Evolutionary conservation across 768 basidiomycete species (phyloP).

Genomic region (Mycena floridula): DNA sequence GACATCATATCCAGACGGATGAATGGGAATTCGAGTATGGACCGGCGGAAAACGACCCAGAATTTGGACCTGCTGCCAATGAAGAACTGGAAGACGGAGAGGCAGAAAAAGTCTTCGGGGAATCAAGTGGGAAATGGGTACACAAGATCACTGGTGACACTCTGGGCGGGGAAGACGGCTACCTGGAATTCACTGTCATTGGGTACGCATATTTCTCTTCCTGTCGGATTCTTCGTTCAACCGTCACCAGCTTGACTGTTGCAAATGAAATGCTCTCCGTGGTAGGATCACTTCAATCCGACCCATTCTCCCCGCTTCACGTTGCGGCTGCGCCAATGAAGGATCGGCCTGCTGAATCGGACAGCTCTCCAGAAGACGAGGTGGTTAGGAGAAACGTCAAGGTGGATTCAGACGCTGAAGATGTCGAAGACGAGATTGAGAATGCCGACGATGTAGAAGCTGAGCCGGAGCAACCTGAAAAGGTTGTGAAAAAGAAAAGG

Average conservation of each 20-base stretch:
- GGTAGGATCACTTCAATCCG: conserved; percentile 72
- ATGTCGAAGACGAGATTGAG: conserved; percentile 7
- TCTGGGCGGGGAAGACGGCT: conserved; percentile 63
- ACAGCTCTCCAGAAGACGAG: conserved; percentile 14
- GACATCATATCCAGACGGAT: conserved; percentile 79
- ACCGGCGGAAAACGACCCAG: conserved; percentile 74
- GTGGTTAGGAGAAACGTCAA: neutral
- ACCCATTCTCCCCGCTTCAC: conserved; percentile 68
- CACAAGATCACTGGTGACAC: conserved; percentile 60
- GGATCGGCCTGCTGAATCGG: conserved; percentile 9
- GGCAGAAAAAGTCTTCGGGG: conserved; percentile 29
- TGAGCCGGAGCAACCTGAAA: too few relatives aligned
- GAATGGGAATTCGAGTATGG: conserved; percentile 86
- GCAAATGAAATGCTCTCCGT: conserved; percentile 93
- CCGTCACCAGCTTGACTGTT: conserved; percentile 59
- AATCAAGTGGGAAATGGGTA: conserved; percentile 75
- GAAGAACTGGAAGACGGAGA: conserved; percentile 19
- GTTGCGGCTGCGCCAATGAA: conserved; percentile 21
- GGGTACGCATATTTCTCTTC: conserved; percentile 47
- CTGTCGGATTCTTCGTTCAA: neutral
- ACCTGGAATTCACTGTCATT: conserved; percentile 79
- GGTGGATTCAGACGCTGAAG: conserved; percentile 5
- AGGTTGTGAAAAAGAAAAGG: conserved; percentile 17
- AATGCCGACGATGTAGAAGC: too few relatives aligned
- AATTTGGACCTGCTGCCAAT: conserved; percentile 41